Evolutionary conservation across 2,329 filamentous ascomycete species (phyloP).

Genomic region (Monosporascus sp.): DNA sequence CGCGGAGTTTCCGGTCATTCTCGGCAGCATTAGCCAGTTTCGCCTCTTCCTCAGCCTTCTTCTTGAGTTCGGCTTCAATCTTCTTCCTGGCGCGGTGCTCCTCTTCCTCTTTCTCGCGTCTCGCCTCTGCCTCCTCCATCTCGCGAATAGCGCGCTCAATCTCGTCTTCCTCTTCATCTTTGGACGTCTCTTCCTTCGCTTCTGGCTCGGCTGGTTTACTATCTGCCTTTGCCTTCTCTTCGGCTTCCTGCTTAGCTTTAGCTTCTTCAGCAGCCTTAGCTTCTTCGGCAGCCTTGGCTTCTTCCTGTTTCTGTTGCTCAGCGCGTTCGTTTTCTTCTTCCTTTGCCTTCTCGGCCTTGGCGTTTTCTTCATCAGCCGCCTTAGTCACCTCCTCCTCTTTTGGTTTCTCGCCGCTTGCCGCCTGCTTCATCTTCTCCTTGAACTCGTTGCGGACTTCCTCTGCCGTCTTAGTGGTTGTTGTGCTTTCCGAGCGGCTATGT

Average conservation of each 20-base stretch:
- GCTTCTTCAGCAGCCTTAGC: too few species aligned
- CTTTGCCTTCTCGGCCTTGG: slow-evolving; percentile 25
- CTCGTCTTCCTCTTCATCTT: slow-evolving; percentile 43
- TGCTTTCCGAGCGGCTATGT: slow-evolving; percentile 68
- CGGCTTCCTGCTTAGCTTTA: slow-evolving; percentile 23
- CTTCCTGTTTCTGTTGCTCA: slow-evolving; percentile 14
- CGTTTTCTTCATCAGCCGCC: slow-evolving; percentile 23
- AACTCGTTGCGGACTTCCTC: slow-evolving; percentile 83
- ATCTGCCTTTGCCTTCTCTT: slow-evolving; percentile 21
- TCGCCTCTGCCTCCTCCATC: slow-evolving; percentile 53
- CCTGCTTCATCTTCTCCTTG: slow-evolving; percentile 69
- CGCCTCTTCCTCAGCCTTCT: slow-evolving; percentile 37
- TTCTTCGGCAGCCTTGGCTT: slow-evolving; percentile 28
- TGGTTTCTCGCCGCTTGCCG: slow-evolving; percentile 39
- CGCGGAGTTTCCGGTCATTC: slow-evolving; percentile 62
- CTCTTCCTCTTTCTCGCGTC: slow-evolving; percentile 43
- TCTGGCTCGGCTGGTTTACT: slow-evolving; percentile 25
- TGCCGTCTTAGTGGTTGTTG: slow-evolving; percentile 60
- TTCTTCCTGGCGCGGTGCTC: slow-evolving; percentile 36
- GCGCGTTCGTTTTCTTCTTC: slow-evolving; percentile 22
- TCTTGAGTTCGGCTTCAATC: slow-evolving; percentile 40
- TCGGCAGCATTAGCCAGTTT: slow-evolving; percentile 45
- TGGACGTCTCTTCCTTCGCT: slow-evolving; percentile 23
- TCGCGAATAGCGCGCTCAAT: slow-evolving; percentile 56
- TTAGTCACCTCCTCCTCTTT: slow-evolving; percentile 41